Base-by-base conservation (phyloP, 2,329 filamentous ascomycete genomes). In the Mycosphaerella sp. region DNA sequence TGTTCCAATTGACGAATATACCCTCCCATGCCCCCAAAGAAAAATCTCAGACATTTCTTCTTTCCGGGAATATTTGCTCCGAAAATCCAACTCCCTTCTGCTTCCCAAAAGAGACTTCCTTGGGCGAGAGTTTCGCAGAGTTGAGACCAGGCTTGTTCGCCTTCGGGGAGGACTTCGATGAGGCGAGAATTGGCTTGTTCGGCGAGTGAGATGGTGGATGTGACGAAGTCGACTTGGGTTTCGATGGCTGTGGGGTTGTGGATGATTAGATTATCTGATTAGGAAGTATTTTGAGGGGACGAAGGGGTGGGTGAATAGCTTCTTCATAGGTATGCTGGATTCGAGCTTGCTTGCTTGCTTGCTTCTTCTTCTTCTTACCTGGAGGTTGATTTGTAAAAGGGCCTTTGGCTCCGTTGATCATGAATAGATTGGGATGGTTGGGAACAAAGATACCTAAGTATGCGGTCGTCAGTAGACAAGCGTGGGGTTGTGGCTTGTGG, bases 371-470 rank as follows among this genome's bases (percentile, higher is more conserved):
- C 21, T 25, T 25, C 21, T 25, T 25, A 25, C 21, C 21, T 2
- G 56, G 62, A n/a, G 68, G 68, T 1, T 66, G 56, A 50, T 72
- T 73, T 0, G 65, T 63, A 39, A 71, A 72, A 9, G 71, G 66
- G 18, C 69, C 69, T 25, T 71, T 59, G 0, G 71, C 71, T 0
- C 71, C 71, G 10, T 56, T 55, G 14, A 72, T 56, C 58, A 70
- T 67, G 50, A 75, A 68, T 34, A 75, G 57, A 51, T 74, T 74
- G 1, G 73, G 73, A 50, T 36, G 27, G 16, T 42, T 41, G 1
- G 65, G 54, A 1, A 68, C 61, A 4, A 62, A 59, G 4, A 73
- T 55, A 0, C 72, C 72, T 25, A 25, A 5, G 21, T 4, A 6
- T 25, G 6, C 21, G 4, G 4, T 21, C 21, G 21, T 25, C 21